A percentile compares a stretch with the other conserved stretches of the same genome.
Evolutionary conservation across 352 stramenopile species (phyloP).

Genomic region (Pythium periplocum): DNA sequence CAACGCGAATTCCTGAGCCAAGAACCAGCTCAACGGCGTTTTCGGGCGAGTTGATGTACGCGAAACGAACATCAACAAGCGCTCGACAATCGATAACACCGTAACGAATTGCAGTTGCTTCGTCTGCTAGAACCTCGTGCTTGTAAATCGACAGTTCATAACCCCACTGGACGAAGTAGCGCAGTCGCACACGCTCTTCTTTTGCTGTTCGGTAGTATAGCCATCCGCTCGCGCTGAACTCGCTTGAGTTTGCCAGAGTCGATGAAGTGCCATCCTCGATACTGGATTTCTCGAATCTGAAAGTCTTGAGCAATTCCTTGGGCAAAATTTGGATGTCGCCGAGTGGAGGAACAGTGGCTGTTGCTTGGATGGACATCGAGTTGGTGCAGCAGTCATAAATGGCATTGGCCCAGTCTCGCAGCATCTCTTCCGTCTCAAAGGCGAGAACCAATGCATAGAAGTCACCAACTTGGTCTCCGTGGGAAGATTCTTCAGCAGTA

Average conservation of each 20-base stretch:
- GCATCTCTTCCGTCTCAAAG: conserved; percentile 66
- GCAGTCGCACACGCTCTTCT: conserved; percentile 74
- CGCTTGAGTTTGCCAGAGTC: background rate
- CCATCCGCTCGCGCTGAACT: conserved; percentile 77
- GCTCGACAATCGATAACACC: conserved; percentile 83
- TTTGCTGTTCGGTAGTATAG: conserved; percentile 82
- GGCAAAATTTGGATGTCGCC: conserved; percentile 77
- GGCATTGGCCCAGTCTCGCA: conserved; percentile 66
- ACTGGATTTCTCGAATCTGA: conserved; percentile 36
- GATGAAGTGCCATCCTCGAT: background rate
- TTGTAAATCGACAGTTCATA: conserved; percentile 89
- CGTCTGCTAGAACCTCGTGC: conserved; percentile 77
- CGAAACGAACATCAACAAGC: conserved; percentile 76
- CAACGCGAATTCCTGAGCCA: conserved; percentile 55
- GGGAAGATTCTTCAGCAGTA: conserved; percentile 18
- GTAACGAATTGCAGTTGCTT: conserved; percentile 76
- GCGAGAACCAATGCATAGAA: conserved; percentile 77
- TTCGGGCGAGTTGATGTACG: conserved; percentile 79
- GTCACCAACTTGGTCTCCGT: conserved; percentile 64
- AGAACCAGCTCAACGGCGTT: conserved; percentile 83
- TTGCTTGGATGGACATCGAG: conserved; percentile 80
- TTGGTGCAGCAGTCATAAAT: conserved; percentile 88
- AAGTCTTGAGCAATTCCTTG: conserved; percentile 82
- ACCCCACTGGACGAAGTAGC: conserved; percentile 86
- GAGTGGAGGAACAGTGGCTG: conserved; percentile 46